A percentile compares a stretch with the other conserved stretches of the same genome.
phyloP scores from a whole-genome alignment of 768 basidiomycete genomes.

The Phylloporus rhodoxanthus region DNA sequence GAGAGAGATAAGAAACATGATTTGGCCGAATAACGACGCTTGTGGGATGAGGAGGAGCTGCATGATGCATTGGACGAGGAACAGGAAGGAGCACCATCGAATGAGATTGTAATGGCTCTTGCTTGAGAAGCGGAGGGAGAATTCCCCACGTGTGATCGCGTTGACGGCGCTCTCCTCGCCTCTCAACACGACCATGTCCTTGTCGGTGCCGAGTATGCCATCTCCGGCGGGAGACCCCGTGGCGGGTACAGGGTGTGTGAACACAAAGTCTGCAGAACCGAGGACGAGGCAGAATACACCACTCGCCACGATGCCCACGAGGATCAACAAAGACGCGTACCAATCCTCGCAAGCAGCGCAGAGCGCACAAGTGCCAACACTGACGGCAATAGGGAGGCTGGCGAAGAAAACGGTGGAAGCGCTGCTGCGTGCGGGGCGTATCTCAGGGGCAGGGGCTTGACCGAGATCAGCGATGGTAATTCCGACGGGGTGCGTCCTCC shows the following conservation, averaged over 20 bases:
- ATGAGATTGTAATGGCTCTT: constrained; percentile 10
- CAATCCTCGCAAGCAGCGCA: constrained; percentile 22
- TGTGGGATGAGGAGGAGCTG: constrained; percentile 29
- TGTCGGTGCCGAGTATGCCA: constrained; percentile 19
- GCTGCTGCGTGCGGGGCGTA: constrained; percentile 2
- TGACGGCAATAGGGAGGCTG: constrained; percentile 17
- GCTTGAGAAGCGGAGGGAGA: constrained; percentile 22
- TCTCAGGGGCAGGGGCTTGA: constrained; percentile 5
- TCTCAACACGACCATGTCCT: constrained; percentile 21
- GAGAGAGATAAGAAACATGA: constrained; percentile 27
- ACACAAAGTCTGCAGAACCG: constrained; percentile 20
- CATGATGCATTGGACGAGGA: constrained; percentile 18
- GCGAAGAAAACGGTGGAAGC: constrained; percentile 8
- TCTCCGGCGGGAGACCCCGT: constrained; percentile 25
- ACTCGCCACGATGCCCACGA: constrained; percentile 27
- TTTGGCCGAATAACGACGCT: constrained; percentile 26
- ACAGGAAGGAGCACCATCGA: constrained; percentile 19
- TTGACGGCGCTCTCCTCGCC: constrained; percentile 28
- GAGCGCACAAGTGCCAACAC: constrained; percentile 14
- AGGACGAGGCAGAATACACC: constrained; percentile 23
- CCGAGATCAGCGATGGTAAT: constrained; percentile 11
- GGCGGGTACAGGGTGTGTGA: constrained; percentile 22
- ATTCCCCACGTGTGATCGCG: constrained; percentile 23
- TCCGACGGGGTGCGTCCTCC: constrained; percentile 6
- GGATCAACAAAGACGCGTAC: constrained; percentile 24